Conservation (phyloP, 2,329 filamentous ascomycete genomes). For the Zymoseptoria tritici region DNA sequence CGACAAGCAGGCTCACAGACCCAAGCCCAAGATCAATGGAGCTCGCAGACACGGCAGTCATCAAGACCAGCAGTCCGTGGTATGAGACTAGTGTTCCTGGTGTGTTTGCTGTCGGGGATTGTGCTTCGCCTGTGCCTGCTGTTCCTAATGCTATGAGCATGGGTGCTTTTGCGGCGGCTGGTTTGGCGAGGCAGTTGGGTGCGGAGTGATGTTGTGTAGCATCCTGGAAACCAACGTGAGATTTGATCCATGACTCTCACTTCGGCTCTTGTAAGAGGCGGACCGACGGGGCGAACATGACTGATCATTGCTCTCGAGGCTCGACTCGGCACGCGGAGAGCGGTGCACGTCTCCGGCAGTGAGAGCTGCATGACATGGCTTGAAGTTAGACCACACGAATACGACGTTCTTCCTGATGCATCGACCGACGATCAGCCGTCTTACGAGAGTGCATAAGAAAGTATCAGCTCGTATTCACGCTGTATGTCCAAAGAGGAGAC, state of each 20-base stretch:
- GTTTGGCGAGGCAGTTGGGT: neutral
- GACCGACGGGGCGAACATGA: neutral
- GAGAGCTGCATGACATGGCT: neutral
- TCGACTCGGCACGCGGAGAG: neutral
- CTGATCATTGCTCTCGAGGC: too few species aligned
- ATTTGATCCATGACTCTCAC: neutral
- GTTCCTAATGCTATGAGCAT: slow-evolving; percentile 2
- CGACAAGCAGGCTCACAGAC: neutral
- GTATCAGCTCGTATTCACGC: neutral
- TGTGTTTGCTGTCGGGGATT: slow-evolving; percentile 3
- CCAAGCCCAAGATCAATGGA: neutral
- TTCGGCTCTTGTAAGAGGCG: neutral
- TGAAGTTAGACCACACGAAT: neutral
- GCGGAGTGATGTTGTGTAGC: neutral
- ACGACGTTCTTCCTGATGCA: neutral
- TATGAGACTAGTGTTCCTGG: neutral
- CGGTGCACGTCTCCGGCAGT: neutral
- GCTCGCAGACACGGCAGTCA: neutral
- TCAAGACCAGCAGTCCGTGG: neutral
- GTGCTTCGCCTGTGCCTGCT: slow-evolving; percentile 3
- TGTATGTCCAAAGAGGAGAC: neutral
- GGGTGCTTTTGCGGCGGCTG: neutral
- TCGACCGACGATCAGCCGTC: neutral
- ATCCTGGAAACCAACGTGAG: neutral
- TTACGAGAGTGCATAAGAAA: neutral